Percentiles rank a stretch among this genome's conserved stretches.
phyloP scores from a whole-genome alignment of 176 grass and related monocot genomes.

The Avena eriantha region DNA sequence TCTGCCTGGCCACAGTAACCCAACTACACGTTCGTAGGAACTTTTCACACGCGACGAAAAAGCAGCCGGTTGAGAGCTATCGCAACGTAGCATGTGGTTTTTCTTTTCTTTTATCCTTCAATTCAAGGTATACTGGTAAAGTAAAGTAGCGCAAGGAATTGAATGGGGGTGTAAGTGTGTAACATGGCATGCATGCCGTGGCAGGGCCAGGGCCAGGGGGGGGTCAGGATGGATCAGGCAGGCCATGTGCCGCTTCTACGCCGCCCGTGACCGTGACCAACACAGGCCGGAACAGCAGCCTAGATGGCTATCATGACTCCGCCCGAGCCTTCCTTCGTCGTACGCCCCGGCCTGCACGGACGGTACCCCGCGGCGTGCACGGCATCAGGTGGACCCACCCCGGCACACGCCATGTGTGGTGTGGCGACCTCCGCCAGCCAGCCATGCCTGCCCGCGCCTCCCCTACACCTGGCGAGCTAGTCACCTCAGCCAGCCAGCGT shows the following conservation, averaged over 20 bases:
- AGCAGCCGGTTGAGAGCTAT: too few species aligned
- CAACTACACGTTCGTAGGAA: too few species aligned
- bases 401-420: neutral
- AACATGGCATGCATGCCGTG: neutral
- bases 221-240: neutral
- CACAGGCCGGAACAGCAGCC: neutral
- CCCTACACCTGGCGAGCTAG: neutral
- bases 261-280: neutral
- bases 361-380: constrained; percentile 21
- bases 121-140: too few species aligned
- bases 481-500: constrained; percentile 8
- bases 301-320: constrained; percentile 14
- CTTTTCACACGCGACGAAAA: too few species aligned
- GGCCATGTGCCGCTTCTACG: neutral
- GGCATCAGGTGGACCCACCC: neutral
- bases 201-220: too few species aligned
- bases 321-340: neutral
- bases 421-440: neutral
- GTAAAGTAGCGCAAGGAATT: neutral
- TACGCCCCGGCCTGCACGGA: constrained; percentile 49
- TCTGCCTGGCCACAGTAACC: neutral
- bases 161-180: neutral
- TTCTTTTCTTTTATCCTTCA: too few species aligned
- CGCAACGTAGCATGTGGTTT: too few species aligned
- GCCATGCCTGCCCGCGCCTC: neutral